Conservation (phyloP, 345 rosid genomes). For the Crucihimalaya himalaica region DNA sequence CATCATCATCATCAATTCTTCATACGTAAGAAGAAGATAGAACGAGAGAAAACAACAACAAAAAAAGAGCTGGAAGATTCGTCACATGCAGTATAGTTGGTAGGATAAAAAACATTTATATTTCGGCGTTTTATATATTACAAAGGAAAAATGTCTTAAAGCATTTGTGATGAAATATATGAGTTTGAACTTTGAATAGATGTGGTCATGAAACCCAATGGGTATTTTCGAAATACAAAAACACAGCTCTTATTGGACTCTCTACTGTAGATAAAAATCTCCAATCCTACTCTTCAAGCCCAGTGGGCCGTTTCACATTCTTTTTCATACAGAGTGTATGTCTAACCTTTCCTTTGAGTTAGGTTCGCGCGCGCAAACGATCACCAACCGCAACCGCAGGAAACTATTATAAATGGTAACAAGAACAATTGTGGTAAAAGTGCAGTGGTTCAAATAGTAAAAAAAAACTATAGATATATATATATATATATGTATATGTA, state of each 20-base stretch:
- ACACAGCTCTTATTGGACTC: background rate
- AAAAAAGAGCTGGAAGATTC: conserved; percentile 36
- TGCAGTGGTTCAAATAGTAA: no score
- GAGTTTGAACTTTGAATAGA: background rate
- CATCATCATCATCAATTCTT: conserved; percentile 34
- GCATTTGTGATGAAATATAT: background rate
- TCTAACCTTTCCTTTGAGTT: no score
- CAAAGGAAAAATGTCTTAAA: background rate
- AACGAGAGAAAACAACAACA: conserved; percentile 19
- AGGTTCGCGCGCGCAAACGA: no score
- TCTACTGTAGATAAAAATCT: background rate
- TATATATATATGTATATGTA: no score
- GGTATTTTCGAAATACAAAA: background rate
- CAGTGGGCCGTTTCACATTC: background rate
- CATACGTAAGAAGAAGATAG: conserved; percentile 30
- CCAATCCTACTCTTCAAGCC: background rate
- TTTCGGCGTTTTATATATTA: background rate
- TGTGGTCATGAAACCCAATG: background rate
- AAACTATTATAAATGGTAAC: no score
- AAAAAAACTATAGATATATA: no score
- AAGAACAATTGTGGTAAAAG: no score
- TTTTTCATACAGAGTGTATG: background rate
- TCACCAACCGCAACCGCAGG: no score
- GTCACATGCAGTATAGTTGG: conserved; percentile 30
- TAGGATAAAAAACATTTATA: background rate